These are phyloP conservation scores for Verticillium nonalfalfae DNA, from an alignment of 2,329 filamentous ascomycete genomes.

Conservation along the genomic window DNA sequence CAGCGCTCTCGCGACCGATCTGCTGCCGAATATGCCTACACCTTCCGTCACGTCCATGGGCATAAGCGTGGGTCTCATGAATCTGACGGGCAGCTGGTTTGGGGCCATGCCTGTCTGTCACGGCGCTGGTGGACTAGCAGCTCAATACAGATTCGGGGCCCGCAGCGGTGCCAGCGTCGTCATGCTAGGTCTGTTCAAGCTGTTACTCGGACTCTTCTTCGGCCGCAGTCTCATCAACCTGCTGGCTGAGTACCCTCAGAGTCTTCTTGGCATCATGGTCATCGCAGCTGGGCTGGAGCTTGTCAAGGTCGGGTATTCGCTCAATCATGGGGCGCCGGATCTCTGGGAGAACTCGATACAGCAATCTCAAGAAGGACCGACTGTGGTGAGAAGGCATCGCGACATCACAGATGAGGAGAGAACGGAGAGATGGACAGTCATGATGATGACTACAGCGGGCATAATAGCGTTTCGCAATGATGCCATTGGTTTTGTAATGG, in stretches of 20 bases:
- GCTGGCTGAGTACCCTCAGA: constrained; percentile 66
- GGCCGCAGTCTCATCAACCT: constrained; percentile 68
- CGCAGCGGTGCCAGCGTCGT: constrained; percentile 81
- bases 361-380: constrained; percentile 14
- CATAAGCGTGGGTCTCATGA: constrained; percentile 76
- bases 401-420: constrained; percentile 61
- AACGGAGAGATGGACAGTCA: constrained; percentile 75
- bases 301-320: constrained; percentile 72
- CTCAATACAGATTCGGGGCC: constrained; percentile 86
- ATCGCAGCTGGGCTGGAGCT: constrained; percentile 84
- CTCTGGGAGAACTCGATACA: constrained; percentile 47
- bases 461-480: constrained; percentile 87
- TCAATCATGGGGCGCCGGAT: constrained; percentile 66
- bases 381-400: constrained; percentile 34
- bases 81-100: constrained; percentile 82
- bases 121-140: constrained; percentile 83
- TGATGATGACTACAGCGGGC: constrained; percentile 80
- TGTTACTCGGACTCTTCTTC: constrained; percentile 69
- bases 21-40: constrained; percentile 61
- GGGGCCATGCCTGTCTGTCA: constrained; percentile 95
- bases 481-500: constrained; percentile 77
- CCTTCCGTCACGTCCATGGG: constrained; percentile 74
- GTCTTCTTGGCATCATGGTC: constrained; percentile 80
- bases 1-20: constrained; percentile 67
- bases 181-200: constrained; percentile 68